Base-by-base conservation (phyloP, 192 early-diverging fungal species). In the Oehlia diaphana region DNA sequence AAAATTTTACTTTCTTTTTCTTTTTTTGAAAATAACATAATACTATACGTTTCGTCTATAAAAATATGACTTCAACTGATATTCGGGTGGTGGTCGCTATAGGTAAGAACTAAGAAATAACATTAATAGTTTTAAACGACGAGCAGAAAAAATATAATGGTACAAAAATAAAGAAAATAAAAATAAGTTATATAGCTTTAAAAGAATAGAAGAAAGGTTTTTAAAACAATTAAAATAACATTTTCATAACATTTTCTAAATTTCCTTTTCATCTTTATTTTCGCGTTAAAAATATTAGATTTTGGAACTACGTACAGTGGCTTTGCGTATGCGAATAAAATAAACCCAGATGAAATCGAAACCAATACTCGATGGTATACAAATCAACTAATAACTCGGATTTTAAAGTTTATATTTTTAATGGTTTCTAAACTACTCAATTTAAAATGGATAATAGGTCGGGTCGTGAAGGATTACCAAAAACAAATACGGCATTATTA, bases 281-380 rank as follows among this genome's bases (percentile, higher is more conserved):
- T 47, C 44, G 2, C 10, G 63, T 72, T 72, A 28, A 42, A 21
- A 37, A 37, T 37, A 49, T 16, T 9, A 49, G 71, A 72, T 28
- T 72, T 42, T 23, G 37, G 49, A 23, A 72, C 75, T 6, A 77
- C 75, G 1, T 77, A 39, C 19, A 58, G 47, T 12, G 58, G 50
- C 0, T 77, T 77, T 44, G 75, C 75, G 2, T 64, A 66, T 64
- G 75, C 75, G 12, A 77, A 77, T 44, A 74, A 31, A 21, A 12
- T 66, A n/a, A 33, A 1, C 31, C 65, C 65, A 10, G 5, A 31
- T 14, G 65, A 66, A 14, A 66, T 66, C 9, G 65, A 66, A 4
- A 66, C 16, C 12, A 66, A 66, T 66, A 31, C 65, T 33, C 65
- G 65, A 66, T 66, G 65, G 65, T 66, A 35, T 16, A 4, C 50